These are phyloP conservation scores for Aspergillus coremiiformis DNA, from an alignment of 495 filamentous ascomycete genomes.

Conservation along the genomic window DNA sequence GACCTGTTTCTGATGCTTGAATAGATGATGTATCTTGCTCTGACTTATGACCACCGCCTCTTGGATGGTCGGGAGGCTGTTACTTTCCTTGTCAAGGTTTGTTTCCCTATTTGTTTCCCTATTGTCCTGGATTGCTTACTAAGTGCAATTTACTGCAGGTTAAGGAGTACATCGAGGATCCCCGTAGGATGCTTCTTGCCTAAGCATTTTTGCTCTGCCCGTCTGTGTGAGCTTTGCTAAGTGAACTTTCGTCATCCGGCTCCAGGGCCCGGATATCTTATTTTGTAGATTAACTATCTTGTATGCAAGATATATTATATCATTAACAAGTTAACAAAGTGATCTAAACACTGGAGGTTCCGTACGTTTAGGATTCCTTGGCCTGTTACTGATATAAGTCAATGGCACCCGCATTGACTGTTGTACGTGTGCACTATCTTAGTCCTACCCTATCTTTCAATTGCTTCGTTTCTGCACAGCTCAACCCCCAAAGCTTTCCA, in stretches of 20 bases:
- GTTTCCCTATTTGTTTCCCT: not conserved
- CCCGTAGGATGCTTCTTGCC: conserved; percentile 77
- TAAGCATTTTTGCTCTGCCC: conserved; percentile 19
- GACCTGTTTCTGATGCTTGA: conserved; percentile 14
- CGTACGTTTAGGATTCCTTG: not conserved
- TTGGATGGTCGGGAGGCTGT: conserved; percentile 94
- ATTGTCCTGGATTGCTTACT: not conserved
- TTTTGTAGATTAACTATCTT: conserved; percentile 32
- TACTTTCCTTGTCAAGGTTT: conserved; percentile 88
- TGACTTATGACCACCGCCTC: conserved; percentile 95
- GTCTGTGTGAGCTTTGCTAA: not conserved
- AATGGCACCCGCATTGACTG: not conserved
- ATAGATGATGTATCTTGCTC: conserved; percentile 95
- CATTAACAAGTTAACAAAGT: not conserved
- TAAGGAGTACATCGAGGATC: conserved; percentile 98
- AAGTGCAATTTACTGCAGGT: conserved; percentile 33
- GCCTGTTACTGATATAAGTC: not conserved
- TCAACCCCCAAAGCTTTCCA: conserved; percentile 31
- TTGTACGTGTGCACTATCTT: conserved; percentile 5
- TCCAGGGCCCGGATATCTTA: not conserved
- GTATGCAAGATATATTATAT: conserved; percentile 13
- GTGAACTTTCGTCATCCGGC: not conserved
- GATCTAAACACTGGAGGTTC: not conserved
- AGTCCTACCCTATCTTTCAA: conserved; percentile 28
- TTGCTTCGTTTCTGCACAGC: conserved; percentile 24